Evolutionary conservation across 1,139 yeast species (phyloP).

Genomic region (Kazachstania sp.): DNA sequence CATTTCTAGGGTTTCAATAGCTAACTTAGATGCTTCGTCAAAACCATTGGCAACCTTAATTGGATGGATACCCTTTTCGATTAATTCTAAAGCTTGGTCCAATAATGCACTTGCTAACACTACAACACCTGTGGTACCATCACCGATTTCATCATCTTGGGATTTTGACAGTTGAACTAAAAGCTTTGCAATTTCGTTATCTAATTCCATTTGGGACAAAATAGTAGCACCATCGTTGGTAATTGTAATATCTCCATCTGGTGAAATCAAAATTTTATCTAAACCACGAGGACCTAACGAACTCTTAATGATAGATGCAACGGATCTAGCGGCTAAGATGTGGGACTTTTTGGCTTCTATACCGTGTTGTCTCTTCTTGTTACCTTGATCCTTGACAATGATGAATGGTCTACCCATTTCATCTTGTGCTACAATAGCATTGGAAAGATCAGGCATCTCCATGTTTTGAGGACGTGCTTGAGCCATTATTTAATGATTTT

Average conservation of each 20-base stretch:
- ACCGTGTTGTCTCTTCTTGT: conserved; percentile 86
- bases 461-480: conserved; percentile 30
- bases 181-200: conserved; percentile 90
- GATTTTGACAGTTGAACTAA: conserved; percentile 89
- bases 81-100: conserved; percentile 89
- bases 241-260: conserved; percentile 95
- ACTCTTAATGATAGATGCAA: conserved; percentile 84
- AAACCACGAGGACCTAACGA: conserved; percentile 97
- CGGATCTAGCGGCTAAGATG: conserved; percentile 91
- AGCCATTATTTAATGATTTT: conserved; percentile 1
- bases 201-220: conserved; percentile 90
- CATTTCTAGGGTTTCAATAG: conserved; percentile 64
- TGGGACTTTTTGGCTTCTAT: conserved; percentile 92
- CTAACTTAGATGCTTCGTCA: conserved; percentile 93
- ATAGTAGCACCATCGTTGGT: conserved; percentile 99
- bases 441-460: conserved; percentile 91
- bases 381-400: conserved; percentile 94
- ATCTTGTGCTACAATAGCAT: conserved; percentile 97
- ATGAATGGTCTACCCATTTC: conserved; percentile 99
- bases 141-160: conserved; percentile 98
- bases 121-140: conserved; percentile 98
- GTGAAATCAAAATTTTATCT: conserved; percentile 85
- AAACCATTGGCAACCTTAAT: conserved; percentile 95
- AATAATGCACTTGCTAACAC: conserved; percentile 90
- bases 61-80: conserved; percentile 96